Evolutionary conservation across 176 grass and related monocot genomes (phyloP).

Genomic region (Phoenix roebelenii): DNA sequence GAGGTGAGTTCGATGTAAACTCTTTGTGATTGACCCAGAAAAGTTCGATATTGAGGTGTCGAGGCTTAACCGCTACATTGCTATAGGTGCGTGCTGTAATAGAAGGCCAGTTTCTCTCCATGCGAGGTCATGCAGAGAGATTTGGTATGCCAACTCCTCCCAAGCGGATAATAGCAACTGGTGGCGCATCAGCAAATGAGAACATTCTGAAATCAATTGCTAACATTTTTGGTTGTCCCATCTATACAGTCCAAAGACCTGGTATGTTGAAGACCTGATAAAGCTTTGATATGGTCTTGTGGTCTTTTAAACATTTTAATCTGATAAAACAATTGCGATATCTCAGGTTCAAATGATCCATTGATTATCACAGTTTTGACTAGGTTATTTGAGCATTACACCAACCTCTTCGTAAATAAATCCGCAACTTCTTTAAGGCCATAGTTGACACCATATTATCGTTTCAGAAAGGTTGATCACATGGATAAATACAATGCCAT

Average conservation of each 20-base stretch:
- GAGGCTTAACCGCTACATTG: no score
- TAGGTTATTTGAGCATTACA: no score
- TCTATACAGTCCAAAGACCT: constrained; percentile 76
- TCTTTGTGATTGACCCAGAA: neutral
- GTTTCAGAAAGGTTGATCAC: no score
- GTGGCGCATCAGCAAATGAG: constrained; percentile 72
- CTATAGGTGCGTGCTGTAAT: constrained; percentile 64
- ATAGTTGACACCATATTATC: no score
- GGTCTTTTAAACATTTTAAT: neutral
- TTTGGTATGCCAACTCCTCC: constrained; percentile 91
- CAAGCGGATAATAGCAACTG: constrained; percentile 81
- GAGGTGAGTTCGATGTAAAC: constrained; percentile 32
- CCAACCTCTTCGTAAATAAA: no score
- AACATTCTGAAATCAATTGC: constrained; percentile 62
- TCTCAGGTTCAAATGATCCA: neutral
- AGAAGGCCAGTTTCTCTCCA: constrained; percentile 85
- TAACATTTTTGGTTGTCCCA: constrained; percentile 65
- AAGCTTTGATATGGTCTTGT: neutral
- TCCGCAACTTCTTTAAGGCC: no score
- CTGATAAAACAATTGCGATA: constrained; percentile 1
- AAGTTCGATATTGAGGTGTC: no score
- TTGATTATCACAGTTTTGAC: no score
- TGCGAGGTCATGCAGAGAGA: constrained; percentile 81
- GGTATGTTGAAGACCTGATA: constrained; percentile 31
- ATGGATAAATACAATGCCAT: no score